Evolutionary conservation across 768 basidiomycete species (phyloP), one percentile per base, ranked within the genome.

Genomic region (Tricholoma furcatifolium): DNA sequence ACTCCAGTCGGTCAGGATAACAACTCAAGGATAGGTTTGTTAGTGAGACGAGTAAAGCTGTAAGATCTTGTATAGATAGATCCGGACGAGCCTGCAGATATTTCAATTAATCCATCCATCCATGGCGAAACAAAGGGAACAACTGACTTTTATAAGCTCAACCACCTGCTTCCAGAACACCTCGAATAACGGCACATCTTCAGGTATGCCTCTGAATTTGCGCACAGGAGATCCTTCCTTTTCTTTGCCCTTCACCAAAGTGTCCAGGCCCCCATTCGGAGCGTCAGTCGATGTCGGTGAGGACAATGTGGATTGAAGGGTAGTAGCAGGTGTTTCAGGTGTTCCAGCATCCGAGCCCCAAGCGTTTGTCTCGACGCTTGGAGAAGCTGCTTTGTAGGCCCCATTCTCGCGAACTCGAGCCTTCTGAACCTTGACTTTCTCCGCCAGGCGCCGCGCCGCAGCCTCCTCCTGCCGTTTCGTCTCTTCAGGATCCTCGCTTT

Each of bases 101-200:
- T 8, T 35, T 4, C 7, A 11, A 31, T 52, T 7, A 50, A 24
- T 18, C 17, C 2, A 27, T 20, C 9, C n/a, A n/a, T n/a, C n/a
- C 4, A 41, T 21, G 4, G 2, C 32, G 15, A 23, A n/a, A 15
- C 11, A 5, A 8, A 12, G 7, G 32, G 17, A 39, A 11, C 11
- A 7, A 43, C 44, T 5, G 20, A 92, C 94, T 83, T 95, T 97
- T 77, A 99, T 95, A 23, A 99, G 82, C 66, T 97, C 89, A 10
- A 98, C 95, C 5, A 98, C 93, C 67, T 99, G 97, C 58, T 90
- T 87, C 96, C 97, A 99, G 67, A 98, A 99, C 10, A 98, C 94
- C 66, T 99, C 97, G 57, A 99, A 99, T 47, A 99, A 71, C 64
- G 88, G 91, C 20, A 97, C 97, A 59, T 98, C 81, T 66, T 94